These are phyloP conservation scores for Priceomyces castillae DNA, from an alignment of 805 yeast genomes.

Conservation along the genomic window DNA sequence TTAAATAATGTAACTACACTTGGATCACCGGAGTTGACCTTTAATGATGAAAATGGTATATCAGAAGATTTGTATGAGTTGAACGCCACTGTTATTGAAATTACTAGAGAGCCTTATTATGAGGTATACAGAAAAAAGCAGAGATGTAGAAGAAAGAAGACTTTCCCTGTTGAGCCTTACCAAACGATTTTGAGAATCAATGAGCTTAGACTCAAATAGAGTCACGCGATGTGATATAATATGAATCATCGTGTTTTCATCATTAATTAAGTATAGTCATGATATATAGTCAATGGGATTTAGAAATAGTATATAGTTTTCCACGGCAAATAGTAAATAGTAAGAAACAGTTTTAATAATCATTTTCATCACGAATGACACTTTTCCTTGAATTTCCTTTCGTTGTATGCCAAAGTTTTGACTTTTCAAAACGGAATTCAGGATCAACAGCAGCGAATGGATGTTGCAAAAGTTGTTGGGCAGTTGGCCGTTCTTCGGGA, in stretches of 20 bases:
- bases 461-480: constrained; percentile 57
- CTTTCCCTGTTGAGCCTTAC: constrained; percentile 67
- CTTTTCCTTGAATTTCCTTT: constrained; percentile 25
- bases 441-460: constrained; percentile 45
- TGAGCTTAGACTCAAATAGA: constrained; percentile 54
- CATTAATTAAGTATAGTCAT: too few species aligned
- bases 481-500: constrained; percentile 88
- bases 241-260: too few species aligned
- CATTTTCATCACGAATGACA: constrained; percentile 2
- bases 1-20: constrained; percentile 75
- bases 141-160: constrained; percentile 78
- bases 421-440: constrained; percentile 49
- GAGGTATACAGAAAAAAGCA: constrained; percentile 55
- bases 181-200: constrained; percentile 76
- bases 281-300: background rate
- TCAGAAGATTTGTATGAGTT: constrained; percentile 46
- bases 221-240: too few species aligned
- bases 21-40: constrained; percentile 78
- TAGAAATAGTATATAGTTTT: background rate
- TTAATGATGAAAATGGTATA: constrained; percentile 25
- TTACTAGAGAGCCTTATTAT: constrained; percentile 76
- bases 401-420: constrained; percentile 56
- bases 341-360: background rate
- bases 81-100: constrained; percentile 80
- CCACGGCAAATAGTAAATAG: background rate